Evolutionary conservation across 495 filamentous ascomycete genomes (phyloP), one percentile per base, ranked within the genome.

Genomic region (Cetradonia linearis): DNA sequence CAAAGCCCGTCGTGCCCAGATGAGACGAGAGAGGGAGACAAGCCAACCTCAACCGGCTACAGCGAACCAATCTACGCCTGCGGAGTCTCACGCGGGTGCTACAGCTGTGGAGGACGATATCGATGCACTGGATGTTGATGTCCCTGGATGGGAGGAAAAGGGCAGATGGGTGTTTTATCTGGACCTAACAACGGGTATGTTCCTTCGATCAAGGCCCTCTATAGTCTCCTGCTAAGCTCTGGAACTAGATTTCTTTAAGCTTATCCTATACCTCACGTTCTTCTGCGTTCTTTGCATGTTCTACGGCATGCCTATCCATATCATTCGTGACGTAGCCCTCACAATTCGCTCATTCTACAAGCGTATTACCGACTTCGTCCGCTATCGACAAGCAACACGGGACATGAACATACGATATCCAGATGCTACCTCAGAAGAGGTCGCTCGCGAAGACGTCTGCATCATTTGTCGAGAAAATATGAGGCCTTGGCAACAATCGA

Each of bases 381-480:
- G 86, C 47, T 98, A 96, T 67, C 83, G 91, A 33, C 86, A 89
- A 64, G 93, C 94, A 11, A 86, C 93, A 0, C 78, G 84, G 54
- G 86, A 96, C 67, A 97, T 98, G 92, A 88, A 91, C 67, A 81
- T 83, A 49, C 81, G 86, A 65, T 97, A 96, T 68, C 87, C 89
- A 28, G 94, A 98, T 71, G 93, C 93, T 16, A 95, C 88, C 7
- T 76, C 81, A 8, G 91, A 95, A 61, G 93, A 98, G 61, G 78
- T 97, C 23, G 75, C 74, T 23, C 78, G 87, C 52, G 92, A 96
- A 66, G 86, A 95, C 65, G 92, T 92, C 14, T 98, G 93, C 68
- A 98, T 98, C 68, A 95, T 98, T 59, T 98, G 93, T 73, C 83
- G 93, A 60, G 94, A 97, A 70, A 89, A 95, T 55, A 97, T 98